Base-by-base conservation (phyloP, 495 filamentous ascomycete species). In the Aspergillus sparsus region DNA sequence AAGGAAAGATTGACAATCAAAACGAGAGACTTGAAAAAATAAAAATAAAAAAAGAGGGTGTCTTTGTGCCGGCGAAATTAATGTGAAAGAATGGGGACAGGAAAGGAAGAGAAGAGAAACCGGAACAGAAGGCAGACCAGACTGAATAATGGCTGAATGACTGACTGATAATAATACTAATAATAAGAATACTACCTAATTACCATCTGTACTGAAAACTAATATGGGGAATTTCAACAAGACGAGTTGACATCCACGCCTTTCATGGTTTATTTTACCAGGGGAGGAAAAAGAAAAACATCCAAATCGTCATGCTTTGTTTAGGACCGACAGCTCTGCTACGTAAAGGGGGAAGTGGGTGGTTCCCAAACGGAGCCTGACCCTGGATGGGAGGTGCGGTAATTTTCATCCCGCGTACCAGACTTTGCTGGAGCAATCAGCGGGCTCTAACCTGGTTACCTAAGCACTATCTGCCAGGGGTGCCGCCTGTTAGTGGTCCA, bases 401-500 rank as follows among this genome's bases (percentile, higher is more conserved):
- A 63, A 61, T 55, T 63, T 61, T 42, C 58, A 55, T 62, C 57
- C 60, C 60, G 60, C 53, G 52, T 66, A 57, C 60, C 49, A 42
- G 15, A 49, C 33, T 41, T 36, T 15, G 41, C 42, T 47, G 27
- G 42, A n/a, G 42, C 64, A 62, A 66, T 58, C 55, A 61, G 9
- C 13, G 27, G 36, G 31, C 13, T 7, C 39, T 35, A 16, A 6
- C 1, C 0, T 1, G 9, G 5, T 65, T 63, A 68, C 53, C 44
- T 68, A 66, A 65, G 32, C 52, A 9, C 3, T 12, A 11, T 21
- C 4, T 16, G 21, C 52, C 52, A 55, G 52, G 52, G 52, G 36
- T 37, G 31, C 2, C 8, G 36, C 15, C 36, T 18, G 33, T 55
- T 37, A 21, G 18, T 44, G 12, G 15, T 37, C 52, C 36, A 27